Conservation (phyloP, 305 asterid species). For the Galium porrigens region DNA sequence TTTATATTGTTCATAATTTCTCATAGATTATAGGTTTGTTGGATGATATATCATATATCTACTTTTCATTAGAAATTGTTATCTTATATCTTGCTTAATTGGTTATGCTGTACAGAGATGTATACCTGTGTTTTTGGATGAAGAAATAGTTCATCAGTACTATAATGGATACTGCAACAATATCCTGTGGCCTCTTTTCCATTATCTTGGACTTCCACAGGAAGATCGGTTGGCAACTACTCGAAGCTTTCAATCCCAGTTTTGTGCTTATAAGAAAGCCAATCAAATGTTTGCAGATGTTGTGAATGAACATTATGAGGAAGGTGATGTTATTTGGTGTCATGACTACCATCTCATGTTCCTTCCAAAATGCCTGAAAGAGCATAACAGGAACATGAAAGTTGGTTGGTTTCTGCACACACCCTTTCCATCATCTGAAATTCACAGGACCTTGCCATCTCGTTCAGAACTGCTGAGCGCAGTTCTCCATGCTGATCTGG, state of each 20-base stretch:
- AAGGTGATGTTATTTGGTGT: conserved; percentile 92
- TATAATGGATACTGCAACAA: conserved; percentile 89
- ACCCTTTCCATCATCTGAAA: conserved; percentile 91
- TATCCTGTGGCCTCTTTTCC: conserved; percentile 82
- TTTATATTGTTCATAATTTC: not conserved
- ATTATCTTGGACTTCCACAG: conserved; percentile 88
- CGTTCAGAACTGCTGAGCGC: conserved; percentile 76
- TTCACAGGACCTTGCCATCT: conserved; percentile 84
- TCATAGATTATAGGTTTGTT: not conserved
- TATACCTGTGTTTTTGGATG: conserved; percentile 83
- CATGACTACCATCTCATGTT: conserved; percentile 94
- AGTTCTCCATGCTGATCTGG: conserved; percentile 78
- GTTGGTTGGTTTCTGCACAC: conserved; percentile 96
- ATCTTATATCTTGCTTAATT: not conserved
- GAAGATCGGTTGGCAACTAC: conserved; percentile 90
- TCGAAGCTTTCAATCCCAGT: conserved; percentile 81
- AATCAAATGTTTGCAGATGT: conserved; percentile 91
- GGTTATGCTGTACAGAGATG: conserved; percentile 41
- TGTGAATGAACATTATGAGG: conserved; percentile 55
- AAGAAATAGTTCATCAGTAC: conserved; percentile 81
- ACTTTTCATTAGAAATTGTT: not conserved
- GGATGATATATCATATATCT: not conserved
- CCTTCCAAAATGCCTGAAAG: conserved; percentile 72
- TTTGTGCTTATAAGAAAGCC: conserved; percentile 70
- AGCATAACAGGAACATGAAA: conserved; percentile 59